These are phyloP conservation scores for Mycoemilia scoparia DNA, from an alignment of 192 early-diverging fungal genomes.

Conservation along the genomic window DNA sequence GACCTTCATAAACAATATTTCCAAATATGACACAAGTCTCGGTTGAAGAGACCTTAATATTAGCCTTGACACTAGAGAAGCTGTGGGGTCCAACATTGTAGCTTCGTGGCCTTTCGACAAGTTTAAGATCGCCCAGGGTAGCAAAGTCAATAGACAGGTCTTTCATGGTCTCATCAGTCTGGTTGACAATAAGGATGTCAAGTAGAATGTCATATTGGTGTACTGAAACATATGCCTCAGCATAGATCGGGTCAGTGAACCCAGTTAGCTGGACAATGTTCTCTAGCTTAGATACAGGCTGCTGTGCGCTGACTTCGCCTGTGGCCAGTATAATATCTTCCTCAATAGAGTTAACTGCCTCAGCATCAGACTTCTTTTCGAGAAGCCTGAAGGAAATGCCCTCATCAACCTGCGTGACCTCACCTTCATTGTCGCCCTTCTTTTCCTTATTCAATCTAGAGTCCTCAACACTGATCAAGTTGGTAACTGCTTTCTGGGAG, in stretches of 20 bases:
- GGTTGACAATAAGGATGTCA: conserved; percentile 93
- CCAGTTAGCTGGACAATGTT: conserved; percentile 92
- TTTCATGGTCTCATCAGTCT: conserved; percentile 84
- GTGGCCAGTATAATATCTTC: conserved; percentile 80
- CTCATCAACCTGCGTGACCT: conserved; percentile 71
- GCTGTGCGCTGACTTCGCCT: conserved; percentile 50
- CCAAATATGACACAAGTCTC: conserved; percentile 97
- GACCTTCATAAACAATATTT: conserved; percentile 97
- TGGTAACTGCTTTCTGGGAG: conserved; percentile 37
- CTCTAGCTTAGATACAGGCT: conserved; percentile 79
- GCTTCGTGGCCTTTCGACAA: conserved; percentile 81
- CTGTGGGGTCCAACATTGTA: conserved; percentile 79
- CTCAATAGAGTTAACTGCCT: conserved; percentile 57
- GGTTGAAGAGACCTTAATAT: conserved; percentile 96
- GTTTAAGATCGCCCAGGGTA: conserved; percentile 92
- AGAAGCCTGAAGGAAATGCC: conserved; percentile 74
- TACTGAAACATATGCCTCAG: conserved; percentile 92
- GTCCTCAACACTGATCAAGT: conserved; percentile 29
- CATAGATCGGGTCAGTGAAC: conserved; percentile 97
- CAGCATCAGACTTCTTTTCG: conserved; percentile 44
- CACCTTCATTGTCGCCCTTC: conserved; percentile 9
- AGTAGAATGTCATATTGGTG: conserved; percentile 95
- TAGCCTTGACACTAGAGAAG: conserved; percentile 89
- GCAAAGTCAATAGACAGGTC: conserved; percentile 97
- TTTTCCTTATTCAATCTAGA: conserved; percentile 38